Evolutionary conservation across 768 basidiomycete species (phyloP), one percentile per base, ranked within the genome.

Genomic region (Cystofilobasidium capitatum): DNA sequence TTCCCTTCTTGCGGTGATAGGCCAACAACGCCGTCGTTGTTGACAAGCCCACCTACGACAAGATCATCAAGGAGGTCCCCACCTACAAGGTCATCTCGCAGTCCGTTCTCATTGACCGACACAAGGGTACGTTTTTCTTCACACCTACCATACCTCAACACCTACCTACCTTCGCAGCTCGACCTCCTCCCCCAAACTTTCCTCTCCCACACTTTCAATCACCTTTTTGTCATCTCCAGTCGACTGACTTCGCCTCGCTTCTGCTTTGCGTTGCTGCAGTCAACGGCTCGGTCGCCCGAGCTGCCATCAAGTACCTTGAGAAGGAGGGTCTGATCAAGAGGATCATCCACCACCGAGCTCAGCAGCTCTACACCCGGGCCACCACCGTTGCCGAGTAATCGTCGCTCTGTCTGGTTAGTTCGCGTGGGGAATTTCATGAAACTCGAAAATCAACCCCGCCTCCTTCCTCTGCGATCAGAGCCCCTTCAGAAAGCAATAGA

Each of bases 71-170:
- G 84, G 93, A 98, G 80, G 91, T 90, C 65, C 96, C 96, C 57
- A 92, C 93, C 78, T 99, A 92, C 90, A 89, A 89, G 76, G 89
- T 98, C 84, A 92, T 98, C 85, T 88, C 87, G 79, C 89, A 92
- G 81, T 65, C 64, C n/a, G 92, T 93, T 79, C 89, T 99, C 80
- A 96, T 99, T 77, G 96, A 99, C 80, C 87, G 96, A 75, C 84
- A 97, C 79, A 98, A 97, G 51, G 78, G 68, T 69, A 12, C 40
- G 66, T 36, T 1, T 26, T 17, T 31, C 40, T 12, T 42, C 22
- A 6, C 33, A 31, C 33, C 8, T 39, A 17, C 33, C 36, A 13
- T 24, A 16, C 39, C n/a, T 47, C n/a, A 17, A 62, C 17, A 17
- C 42, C 8, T 29, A 45, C 22, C n/a, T n/a, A n/a, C n/a, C n/a